These are phyloP conservation scores for Melastoma malabathricum DNA, from an alignment of 345 rosid species.

Conservation along the genomic window DNA sequence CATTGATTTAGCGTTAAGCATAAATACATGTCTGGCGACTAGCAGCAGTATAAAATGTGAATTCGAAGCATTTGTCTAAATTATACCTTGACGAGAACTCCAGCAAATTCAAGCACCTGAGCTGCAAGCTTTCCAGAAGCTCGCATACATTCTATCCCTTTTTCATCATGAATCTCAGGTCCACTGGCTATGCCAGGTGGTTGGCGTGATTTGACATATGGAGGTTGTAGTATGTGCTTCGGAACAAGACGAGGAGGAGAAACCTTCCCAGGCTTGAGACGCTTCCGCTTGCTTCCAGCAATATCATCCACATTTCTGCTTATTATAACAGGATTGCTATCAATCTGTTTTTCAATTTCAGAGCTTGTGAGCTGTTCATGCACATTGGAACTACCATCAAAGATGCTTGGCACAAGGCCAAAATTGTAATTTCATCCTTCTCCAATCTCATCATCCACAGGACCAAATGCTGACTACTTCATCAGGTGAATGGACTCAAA, in stretches of 20 bases:
- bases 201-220: conserved; percentile 43
- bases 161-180: conserved; percentile 60
- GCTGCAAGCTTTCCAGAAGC: conserved; percentile 93
- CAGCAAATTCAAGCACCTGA: conserved; percentile 64
- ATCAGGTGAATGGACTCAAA: too few species aligned
- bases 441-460: not conserved
- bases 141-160: conserved; percentile 72
- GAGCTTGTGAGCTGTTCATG: not conserved
- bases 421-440: too few species aligned
- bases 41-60: not conserved
- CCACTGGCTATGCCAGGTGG: conserved; percentile 62
- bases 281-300: conserved; percentile 32
- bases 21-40: not conserved
- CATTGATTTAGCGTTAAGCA: not conserved
- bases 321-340: conserved; percentile 9
- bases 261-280: conserved; percentile 50
- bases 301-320: conserved; percentile 38
- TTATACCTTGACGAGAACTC: conserved; percentile 68
- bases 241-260: conserved; percentile 77
- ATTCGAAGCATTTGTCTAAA: not conserved
- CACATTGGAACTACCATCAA: not conserved
- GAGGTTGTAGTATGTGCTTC: conserved; percentile 44
- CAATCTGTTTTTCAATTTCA: not conserved
- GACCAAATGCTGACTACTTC: too few species aligned
- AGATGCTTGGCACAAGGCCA: not conserved